Evolutionary conservation across 2,329 filamentous ascomycete species (phyloP).

Genomic region (Ceratocystis lukuohia): DNA sequence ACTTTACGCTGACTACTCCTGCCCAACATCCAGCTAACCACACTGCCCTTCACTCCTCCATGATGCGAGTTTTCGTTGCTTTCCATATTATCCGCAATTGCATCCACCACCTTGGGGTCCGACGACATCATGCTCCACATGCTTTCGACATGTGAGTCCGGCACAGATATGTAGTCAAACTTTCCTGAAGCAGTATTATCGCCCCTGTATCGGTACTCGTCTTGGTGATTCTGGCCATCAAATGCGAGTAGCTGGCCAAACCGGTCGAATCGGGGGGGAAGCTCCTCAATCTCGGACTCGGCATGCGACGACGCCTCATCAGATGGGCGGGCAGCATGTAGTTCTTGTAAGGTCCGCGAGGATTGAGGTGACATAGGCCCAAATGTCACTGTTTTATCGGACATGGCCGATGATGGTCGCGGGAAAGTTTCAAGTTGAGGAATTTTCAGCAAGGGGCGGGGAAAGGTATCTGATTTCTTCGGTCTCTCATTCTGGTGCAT

Average conservation of each 20-base stretch:
- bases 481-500: slow-evolving; percentile 9
- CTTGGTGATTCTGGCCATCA: not conserved
- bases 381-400: slow-evolving; percentile 29
- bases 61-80: not conserved
- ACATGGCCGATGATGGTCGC: not conserved
- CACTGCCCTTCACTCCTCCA: not conserved
- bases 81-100: not conserved
- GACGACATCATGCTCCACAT: slow-evolving; percentile 2
- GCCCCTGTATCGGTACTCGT: not conserved
- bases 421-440: not conserved
- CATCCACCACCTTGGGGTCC: not conserved
- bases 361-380: slow-evolving; percentile 36
- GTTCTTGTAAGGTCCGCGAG: slow-evolving; percentile 15
- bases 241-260: slow-evolving; percentile 30
- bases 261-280: slow-evolving; percentile 37
- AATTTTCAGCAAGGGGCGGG: not conserved
- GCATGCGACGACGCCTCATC: slow-evolving; percentile 21
- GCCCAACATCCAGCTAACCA: not conserved
- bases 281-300: slow-evolving; percentile 31
- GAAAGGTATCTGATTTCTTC: not conserved
- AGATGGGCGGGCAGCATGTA: slow-evolving; percentile 13
- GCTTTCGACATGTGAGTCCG: not conserved
- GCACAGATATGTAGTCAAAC: not conserved
- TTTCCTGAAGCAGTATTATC: not conserved
- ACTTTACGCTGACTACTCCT: not conserved